Base-by-base conservation (phyloP, 2,329 filamentous ascomycete species). In the Penicillium janthinellum region DNA sequence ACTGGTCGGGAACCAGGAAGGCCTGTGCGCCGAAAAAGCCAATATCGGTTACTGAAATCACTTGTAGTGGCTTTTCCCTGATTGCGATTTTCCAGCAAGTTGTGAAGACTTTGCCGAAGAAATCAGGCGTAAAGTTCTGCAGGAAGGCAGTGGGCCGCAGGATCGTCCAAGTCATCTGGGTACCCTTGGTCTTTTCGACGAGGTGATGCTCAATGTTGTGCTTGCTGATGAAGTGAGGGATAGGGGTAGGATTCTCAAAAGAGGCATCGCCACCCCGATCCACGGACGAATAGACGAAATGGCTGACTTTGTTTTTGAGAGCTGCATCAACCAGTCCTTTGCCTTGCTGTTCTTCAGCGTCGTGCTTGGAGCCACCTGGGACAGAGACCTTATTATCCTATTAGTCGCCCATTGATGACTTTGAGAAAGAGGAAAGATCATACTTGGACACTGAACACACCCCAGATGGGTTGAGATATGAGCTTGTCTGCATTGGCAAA, bases 181-280 rank as follows among this genome's bases (percentile, higher is more conserved):
- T 75, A 1, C 76, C 75, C 4, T 73, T 73, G 10, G 77, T 68
- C 37, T 77, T 75, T 28, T 81, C 75, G 35, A 83, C 74, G 20
- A 90, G 79, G 62, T 89, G 78, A 54, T 82, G 75, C 73, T 90
- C 88, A 65, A 89, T 86, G 11, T 81, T 73, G 65, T 85, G 80
- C 71, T 90, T 90, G 65, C 73, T 80, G 60, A 80, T 79, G 71
- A 90, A 90, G 71, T 90, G 86, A 0, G 85, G 83, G 48, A 89
- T 79, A 0, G 78, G 67, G 0, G 86, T 88, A 0, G 81, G 76
- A 5, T 80, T 78, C 67, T 82, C 81, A 51, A 79, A 82, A 5
- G 78, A 79, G 3, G 75, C 73, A 44, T 84, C 80, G 47, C 86
- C 86, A 45, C 86, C 85, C 38, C 87, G 84, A 63, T 90, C 88